Conservation (phyloP, 306 rosid species). For the Malus orientalis region DNA sequence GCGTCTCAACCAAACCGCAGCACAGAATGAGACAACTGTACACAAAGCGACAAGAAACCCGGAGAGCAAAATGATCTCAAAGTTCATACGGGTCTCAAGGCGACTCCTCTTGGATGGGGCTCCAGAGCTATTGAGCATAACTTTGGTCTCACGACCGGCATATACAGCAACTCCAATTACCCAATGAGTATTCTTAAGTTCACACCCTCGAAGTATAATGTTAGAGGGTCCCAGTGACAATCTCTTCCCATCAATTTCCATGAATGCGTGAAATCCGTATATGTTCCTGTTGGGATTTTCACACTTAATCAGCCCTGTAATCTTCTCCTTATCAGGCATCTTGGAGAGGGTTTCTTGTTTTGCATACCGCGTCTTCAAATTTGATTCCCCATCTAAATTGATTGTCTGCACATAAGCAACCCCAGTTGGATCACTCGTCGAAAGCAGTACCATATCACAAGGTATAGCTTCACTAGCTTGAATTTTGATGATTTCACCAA, state of each 20-base stretch:
- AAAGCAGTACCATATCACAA: constrained; percentile 85
- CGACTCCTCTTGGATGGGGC: constrained; percentile 96
- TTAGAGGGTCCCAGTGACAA: constrained; percentile 91
- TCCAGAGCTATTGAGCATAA: constrained; percentile 86
- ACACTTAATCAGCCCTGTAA: constrained; percentile 63
- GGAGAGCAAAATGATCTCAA: constrained; percentile 77
- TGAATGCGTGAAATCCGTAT: constrained; percentile 74
- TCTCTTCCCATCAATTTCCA: constrained; percentile 72
- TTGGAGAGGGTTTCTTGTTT: constrained; percentile 82
- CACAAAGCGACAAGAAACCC: constrained; percentile 66
- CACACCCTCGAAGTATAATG: constrained; percentile 83
- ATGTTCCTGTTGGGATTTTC: constrained; percentile 95
- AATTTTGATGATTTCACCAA: constrained; percentile 73
- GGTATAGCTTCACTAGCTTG: constrained; percentile 63
- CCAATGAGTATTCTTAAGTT: constrained; percentile 80
- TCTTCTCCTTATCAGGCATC: constrained; percentile 48
- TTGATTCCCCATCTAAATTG: constrained; percentile 92
- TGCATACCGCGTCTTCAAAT: constrained; percentile 88
- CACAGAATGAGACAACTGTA: constrained; percentile 56
- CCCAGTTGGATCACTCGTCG: constrained; percentile 90
- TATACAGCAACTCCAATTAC: constrained; percentile 82
- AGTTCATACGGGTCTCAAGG: constrained; percentile 86
- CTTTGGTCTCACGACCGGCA: constrained; percentile 89
- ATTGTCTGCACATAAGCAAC: constrained; percentile 90
- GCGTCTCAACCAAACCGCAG: constrained; percentile 67